Evolutionary conservation across 2,329 filamentous ascomycete genomes (phyloP), one percentile per base, ranked within the genome.

Genomic region (Neonectria faginata): DNA sequence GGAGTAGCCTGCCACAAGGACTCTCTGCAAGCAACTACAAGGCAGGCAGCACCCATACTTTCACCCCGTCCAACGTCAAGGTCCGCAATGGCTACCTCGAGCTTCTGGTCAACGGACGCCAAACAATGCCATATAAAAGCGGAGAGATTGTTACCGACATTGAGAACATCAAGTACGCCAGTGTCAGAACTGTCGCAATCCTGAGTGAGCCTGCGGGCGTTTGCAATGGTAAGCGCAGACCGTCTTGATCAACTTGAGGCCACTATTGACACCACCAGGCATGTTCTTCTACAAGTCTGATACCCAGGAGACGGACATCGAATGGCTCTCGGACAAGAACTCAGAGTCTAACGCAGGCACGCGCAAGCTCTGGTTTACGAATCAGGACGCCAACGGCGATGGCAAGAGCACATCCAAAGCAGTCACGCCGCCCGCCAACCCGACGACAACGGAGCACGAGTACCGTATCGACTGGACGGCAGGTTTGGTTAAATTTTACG

Each of bases 381-480:
- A 77, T 67, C 75, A 77, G 36, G 75, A 76, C 44, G 62, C 59
- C 3, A 62, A 73, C 29, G 67, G 61, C 3, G 66, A 73, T 5
- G 73, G 70, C 1, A 9, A 68, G 16, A 62, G 61, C 11, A 70
- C 69, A 0, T 56, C 62, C 47, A 69, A 65, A 8, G n/a, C n/a
- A 1, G 44, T 73, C 0, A 41, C 57, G 2, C 73, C 72, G 8
- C 73, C 73, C 0, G 53, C 65, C 0, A 65, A 73, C 54, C 66
- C 74, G 0, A 76, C 75, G 1, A 58, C 48, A 1, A 67, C 68
- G 0, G 75, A 77, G 67, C 75, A 77, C 53, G 75, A 77, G 31
- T 77, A 77, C 56, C 67, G 75, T 10, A 66, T 77, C 29, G 75
- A 77, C 59, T 77, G 75, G 75, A 75, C 73, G 0, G 64, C 68